Percentiles rank a stretch among this genome's conserved stretches.
phyloP scores from a whole-genome alignment of 805 yeast species.

The Cyberlindnera amylophila region DNA sequence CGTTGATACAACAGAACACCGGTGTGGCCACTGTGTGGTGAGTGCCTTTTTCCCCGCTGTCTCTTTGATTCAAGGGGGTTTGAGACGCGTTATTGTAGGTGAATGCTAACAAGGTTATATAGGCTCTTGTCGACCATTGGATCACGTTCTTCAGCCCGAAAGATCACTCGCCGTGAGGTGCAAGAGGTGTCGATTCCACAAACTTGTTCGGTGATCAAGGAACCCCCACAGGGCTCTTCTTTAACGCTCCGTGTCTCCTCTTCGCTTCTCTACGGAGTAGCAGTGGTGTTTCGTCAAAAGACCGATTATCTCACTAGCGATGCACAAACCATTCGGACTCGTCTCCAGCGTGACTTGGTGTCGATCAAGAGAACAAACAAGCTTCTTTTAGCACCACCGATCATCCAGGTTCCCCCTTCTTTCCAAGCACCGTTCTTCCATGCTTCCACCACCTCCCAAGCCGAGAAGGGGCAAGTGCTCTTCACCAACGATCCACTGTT shows the following conservation, averaged over 20 bases:
- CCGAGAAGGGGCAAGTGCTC: constrained; percentile 14
- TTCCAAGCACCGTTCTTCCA: background rate
- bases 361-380: constrained; percentile 5
- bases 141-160: constrained; percentile 28
- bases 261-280: constrained; percentile 42
- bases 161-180: constrained; percentile 32
- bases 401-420: constrained; percentile 4
- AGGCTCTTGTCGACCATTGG: constrained; percentile 41
- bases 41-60: constrained; percentile 3
- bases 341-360: constrained; percentile 23
- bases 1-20: constrained; percentile 20
- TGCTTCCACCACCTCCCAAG: background rate
- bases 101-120: too few relatives aligned
- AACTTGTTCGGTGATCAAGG: constrained; percentile 33
- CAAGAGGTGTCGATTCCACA: constrained; percentile 39
- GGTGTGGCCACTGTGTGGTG: constrained; percentile 32
- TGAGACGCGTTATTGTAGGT: too few relatives aligned
- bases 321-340: constrained; percentile 20
- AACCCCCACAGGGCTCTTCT: constrained; percentile 18
- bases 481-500: constrained; percentile 38
- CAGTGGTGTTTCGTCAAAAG: constrained; percentile 45
- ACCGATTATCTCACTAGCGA: constrained; percentile 39
- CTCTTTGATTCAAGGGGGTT: too few relatives aligned
- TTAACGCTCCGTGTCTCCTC: constrained; percentile 35
- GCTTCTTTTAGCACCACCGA: constrained; percentile 9